Conservation (phyloP, 2,329 filamentous ascomycete genomes). For the Phialocephala sp. region DNA sequence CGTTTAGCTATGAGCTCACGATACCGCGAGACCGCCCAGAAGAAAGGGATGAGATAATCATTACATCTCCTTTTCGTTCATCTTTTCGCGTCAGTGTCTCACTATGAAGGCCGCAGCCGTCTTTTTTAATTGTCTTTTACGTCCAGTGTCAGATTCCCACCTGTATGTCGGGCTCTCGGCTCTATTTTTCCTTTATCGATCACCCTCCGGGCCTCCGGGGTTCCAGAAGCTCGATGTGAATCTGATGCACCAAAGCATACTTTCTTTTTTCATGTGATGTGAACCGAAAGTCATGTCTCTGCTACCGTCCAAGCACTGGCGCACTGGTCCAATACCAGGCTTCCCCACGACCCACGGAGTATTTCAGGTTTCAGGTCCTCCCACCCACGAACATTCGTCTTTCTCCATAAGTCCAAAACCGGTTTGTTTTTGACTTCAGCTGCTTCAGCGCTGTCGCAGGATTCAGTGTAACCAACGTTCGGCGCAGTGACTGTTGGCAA, state of each 20-base stretch:
- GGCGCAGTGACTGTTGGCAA: background rate
- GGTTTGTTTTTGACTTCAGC: constrained; percentile 4
- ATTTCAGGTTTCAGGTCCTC: constrained; percentile 18
- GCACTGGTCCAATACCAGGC: constrained; percentile 16
- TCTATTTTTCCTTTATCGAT: constrained; percentile 3
- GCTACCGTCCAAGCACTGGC: constrained; percentile 8
- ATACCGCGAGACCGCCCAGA: background rate
- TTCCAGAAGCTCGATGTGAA: background rate
- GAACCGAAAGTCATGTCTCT: background rate
- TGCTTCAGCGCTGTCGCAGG: constrained; percentile 12
- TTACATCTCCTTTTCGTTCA: background rate
- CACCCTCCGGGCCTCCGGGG: background rate
- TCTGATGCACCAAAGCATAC: background rate
- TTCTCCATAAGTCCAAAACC: background rate
- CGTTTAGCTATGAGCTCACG: constrained; percentile 8
- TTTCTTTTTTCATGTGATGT: constrained; percentile 18
- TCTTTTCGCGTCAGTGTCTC: background rate
- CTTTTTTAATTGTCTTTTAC: background rate
- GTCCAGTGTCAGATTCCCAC: background rate
- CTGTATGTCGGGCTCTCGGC: background rate
- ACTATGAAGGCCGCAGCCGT: background rate
- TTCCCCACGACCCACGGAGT: constrained; percentile 14
- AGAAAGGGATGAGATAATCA: background rate
- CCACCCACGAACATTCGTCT: background rate
- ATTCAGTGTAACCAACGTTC: constrained; percentile 2